A percentile compares a stretch with the other conserved stretches of the same genome.
phyloP scores from a whole-genome alignment of 106 monocot species.

The Acanthochlamys bracteata region DNA sequence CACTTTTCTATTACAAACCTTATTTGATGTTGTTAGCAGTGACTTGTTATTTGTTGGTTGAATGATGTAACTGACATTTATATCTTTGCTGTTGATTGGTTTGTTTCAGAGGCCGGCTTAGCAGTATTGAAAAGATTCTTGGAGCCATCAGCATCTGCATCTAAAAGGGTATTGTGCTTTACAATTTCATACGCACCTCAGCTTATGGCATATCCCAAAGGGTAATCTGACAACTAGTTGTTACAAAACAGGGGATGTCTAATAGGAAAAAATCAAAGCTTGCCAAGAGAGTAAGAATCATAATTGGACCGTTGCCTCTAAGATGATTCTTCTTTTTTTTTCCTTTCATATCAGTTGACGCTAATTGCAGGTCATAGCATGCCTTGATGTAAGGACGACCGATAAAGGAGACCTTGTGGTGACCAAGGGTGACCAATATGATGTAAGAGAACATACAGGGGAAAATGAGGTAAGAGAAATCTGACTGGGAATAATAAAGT shows the following conservation, averaged over 20 bases:
- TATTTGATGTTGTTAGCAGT: too few species aligned
- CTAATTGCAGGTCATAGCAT: constrained; percentile 75
- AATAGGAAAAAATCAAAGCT: constrained; percentile 61
- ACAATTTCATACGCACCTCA: neutral
- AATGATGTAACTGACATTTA: too few species aligned
- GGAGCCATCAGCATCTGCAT: constrained; percentile 32
- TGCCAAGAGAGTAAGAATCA: constrained; percentile 75
- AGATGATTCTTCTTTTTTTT: neutral
- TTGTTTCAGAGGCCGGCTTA: constrained; percentile 62
- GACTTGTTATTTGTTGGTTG: too few species aligned
- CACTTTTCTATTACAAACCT: too few species aligned
- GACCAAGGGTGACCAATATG: constrained; percentile 97
- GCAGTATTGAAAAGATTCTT: constrained; percentile 78
- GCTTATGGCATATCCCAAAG: neutral
- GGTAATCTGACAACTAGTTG: neutral
- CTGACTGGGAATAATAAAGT: too few species aligned
- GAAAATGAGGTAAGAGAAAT: constrained; percentile 55
- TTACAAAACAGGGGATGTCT: constrained; percentile 30
- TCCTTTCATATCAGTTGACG: neutral
- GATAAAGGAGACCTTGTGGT: constrained; percentile 94
- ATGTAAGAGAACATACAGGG: constrained; percentile 74
- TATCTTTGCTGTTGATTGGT: neutral
- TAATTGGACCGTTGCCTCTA: too few species aligned
- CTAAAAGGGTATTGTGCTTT: constrained; percentile 34
- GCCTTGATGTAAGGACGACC: constrained; percentile 94